A percentile compares a stretch with the other conserved stretches of the same genome.
phyloP scores from a whole-genome alignment of 2,329 filamentous ascomycete species.

The Emergomyces pasteurianus region DNA sequence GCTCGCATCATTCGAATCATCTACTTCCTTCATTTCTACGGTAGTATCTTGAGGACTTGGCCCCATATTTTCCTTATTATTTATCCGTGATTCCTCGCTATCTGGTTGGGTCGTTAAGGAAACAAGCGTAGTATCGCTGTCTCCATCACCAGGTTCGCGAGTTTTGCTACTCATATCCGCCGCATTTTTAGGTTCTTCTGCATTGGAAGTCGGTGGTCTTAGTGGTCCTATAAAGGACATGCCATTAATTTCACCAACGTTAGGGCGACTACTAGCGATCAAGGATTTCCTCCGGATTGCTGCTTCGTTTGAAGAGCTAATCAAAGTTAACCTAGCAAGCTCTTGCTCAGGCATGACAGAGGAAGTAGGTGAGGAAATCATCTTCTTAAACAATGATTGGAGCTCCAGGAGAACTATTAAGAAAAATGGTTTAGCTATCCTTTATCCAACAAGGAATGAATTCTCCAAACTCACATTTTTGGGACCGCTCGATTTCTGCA shows the following conservation, averaged over 20 bases:
- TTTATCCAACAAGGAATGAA: not conserved
- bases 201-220: slow-evolving; percentile 24
- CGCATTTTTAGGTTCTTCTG: slow-evolving; percentile 15
- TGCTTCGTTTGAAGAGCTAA: slow-evolving; percentile 46
- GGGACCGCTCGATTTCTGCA: slow-evolving; percentile 47
- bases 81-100: slow-evolving; percentile 11
- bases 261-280: slow-evolving; percentile 20
- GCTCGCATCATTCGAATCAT: slow-evolving; percentile 9
- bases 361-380: slow-evolving; percentile 51
- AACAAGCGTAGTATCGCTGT: slow-evolving; percentile 27
- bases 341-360: slow-evolving; percentile 62
- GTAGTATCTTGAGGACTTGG: slow-evolving; percentile 15
- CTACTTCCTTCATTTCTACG: slow-evolving; percentile 15
- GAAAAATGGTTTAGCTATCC: not conserved
- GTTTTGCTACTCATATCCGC: slow-evolving; percentile 5
- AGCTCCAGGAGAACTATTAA: slow-evolving; percentile 65
- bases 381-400: slow-evolving; percentile 54
- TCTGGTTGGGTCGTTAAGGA: slow-evolving; percentile 13
- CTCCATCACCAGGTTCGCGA: slow-evolving; percentile 14
- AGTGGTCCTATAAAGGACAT: slow-evolving; percentile 35
- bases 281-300: slow-evolving; percentile 39
- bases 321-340: slow-evolving; percentile 67
- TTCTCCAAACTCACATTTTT: slow-evolving; percentile 54
- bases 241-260: slow-evolving; percentile 34
- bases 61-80: slow-evolving; percentile 31